Evolutionary conservation across 257 asterid genomes (phyloP), one percentile per base, ranked within the genome.

Genomic region (Solanum tarijense): DNA sequence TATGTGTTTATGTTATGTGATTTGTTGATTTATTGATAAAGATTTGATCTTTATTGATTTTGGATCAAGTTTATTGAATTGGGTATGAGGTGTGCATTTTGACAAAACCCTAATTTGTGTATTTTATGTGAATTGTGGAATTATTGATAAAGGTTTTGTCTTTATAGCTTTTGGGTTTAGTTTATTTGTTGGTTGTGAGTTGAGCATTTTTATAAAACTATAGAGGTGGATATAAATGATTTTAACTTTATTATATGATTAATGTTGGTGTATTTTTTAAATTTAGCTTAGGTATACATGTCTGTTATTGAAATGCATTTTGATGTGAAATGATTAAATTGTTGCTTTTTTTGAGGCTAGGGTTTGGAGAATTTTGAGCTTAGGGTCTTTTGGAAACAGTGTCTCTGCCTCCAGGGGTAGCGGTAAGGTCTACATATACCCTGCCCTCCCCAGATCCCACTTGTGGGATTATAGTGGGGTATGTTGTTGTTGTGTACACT

Each of bases 351-450:
- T 85, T 92, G 74, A 73, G 60, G 84, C 71, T 94, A 94, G 98
- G 98, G 95, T 93, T 93, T 93, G 79, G 25, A 79, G 52, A 31
- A 74, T 88, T 60, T 60, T 21, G 68, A 60, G 29, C 12, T 8
- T 60, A 60, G 68, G 68, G 73, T 66, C 73, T 66, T 66, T 66
- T 29, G 34, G 73, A 66, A 66, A 66, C 4, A 66, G 9, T 66
- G 34, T 66, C 73, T 66, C 34, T 66, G 14, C 34, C 73, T 65
- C 73, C 8, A 0, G 32, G 29, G 73, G 4, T 25, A 66, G 7
- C 4, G 1, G 9, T 25, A 66, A 66, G 34, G 4, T 60, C 5
- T 66, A 7, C 14, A 6, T 25, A 66, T 5, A 25, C 73, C 1
- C 73, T 66, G 16, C 34, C 18, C 34, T 66, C 68, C 68, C 68